Evolutionary conservation across 208 protist genomes (phyloP).

Genomic region (Phytomonas serpens): DNA sequence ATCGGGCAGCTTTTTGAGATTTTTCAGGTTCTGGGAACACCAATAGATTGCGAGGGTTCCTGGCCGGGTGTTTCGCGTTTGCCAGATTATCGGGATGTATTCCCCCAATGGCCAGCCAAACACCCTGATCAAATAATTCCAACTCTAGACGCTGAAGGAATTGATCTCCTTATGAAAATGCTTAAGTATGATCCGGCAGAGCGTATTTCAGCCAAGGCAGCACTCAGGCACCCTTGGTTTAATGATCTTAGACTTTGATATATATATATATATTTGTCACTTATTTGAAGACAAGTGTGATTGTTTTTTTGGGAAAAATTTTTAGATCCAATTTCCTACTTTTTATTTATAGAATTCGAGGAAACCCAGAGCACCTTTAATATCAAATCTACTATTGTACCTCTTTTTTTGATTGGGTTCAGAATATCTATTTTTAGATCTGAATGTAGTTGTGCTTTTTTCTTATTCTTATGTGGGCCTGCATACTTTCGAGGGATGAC

Average conservation of each 20-base stretch:
- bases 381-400: conserved; percentile 10
- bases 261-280: neutral
- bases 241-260: conserved; percentile 37
- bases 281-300: neutral
- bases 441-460: conserved; percentile 6
- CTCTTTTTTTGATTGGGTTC: neutral
- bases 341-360: conserved; percentile 3
- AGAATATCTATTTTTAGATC: conserved; percentile 4
- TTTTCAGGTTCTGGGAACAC: conserved; percentile 96
- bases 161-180: conserved; percentile 86
- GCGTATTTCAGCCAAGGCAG: conserved; percentile 87
- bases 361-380: conserved; percentile 1
- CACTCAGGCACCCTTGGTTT: conserved; percentile 90
- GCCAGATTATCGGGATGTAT: conserved; percentile 95
- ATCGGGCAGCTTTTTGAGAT: conserved; percentile 98
- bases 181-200: conserved; percentile 82
- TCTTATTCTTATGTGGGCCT: conserved; percentile 6
- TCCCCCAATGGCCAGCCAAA: conserved; percentile 90
- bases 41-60: conserved; percentile 87
- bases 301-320: neutral
- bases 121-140: conserved; percentile 52
- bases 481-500: neutral
- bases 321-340: conserved; percentile 2
- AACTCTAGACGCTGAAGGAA: conserved; percentile 65
- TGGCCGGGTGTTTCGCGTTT: conserved; percentile 98